Base-by-base conservation (phyloP, 2,329 filamentous ascomycete species). In the Stenocarpella maydis region DNA sequence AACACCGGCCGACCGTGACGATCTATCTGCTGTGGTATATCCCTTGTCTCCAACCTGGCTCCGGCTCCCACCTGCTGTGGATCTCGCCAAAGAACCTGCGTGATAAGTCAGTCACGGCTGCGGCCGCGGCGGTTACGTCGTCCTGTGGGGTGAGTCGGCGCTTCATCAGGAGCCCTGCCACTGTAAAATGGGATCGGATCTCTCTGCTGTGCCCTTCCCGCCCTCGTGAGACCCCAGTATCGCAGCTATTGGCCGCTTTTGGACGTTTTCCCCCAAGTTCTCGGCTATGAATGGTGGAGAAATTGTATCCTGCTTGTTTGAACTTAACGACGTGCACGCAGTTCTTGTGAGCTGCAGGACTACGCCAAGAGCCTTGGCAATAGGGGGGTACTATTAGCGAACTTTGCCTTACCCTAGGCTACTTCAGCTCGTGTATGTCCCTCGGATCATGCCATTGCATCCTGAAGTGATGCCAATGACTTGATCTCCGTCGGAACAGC, bases 281-380 rank as follows among this genome's bases (percentile, higher is more conserved):
- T 63, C 58, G 39, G 49, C 21, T n/a, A 41, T 52, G 47, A 58
- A 49, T 43, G 41, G 65, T 58, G 52, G 65, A 67, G 64, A 67
- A 67, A 67, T 39, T 34, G 50, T 52, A 58, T 58, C 54, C 65
- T 50, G 8, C 45, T 21, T 49, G 52, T 41, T 55, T 54, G 65
- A 53, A 7, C 37, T 65, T 65, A 7, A 65, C 21, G 17, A 31
- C 41, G 50, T 24, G 14, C 64, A 58, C n/a, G 64, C 24, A 17
- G 19, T 39, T 21, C 14, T 15, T 34, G 39, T 28, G 28, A 41
- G 31, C 65, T 34, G 52, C 53, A 58, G 52, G 39, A 67, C 52
- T 49, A 4, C n/a, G 65, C 65, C 52, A 67, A 67, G 65, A 58
- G 41, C 28, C 65, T 67, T 67, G 65, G 65, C 65, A 45, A 49